These are phyloP conservation scores for Murraya koenigii DNA, from an alignment of 345 rosid species.

Conservation along the genomic window DNA sequence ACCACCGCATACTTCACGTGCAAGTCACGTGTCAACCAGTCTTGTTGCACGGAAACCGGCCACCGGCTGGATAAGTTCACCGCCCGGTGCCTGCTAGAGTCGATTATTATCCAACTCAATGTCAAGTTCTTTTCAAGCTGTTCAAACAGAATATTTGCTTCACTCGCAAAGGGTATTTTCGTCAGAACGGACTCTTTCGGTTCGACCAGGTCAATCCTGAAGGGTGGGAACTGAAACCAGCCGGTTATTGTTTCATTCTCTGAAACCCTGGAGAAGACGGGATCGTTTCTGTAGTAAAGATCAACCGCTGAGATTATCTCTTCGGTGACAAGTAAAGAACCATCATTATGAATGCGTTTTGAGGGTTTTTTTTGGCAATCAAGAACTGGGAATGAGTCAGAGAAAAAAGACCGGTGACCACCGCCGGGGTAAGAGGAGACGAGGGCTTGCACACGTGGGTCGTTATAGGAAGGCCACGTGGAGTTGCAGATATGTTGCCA, in stretches of 20 bases:
- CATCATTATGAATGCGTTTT: not conserved
- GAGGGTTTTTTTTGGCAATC: not conserved
- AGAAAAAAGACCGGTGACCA: conserved; percentile 63
- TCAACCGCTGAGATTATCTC: conserved; percentile 76
- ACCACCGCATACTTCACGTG: conserved; percentile 46
- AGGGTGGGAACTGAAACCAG: conserved; percentile 60
- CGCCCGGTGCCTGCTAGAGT: conserved; percentile 50
- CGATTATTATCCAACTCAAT: conserved; percentile 67
- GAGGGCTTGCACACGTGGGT: conserved; percentile 34
- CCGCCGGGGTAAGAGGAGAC: conserved; percentile 52
- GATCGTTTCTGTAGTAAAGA: conserved; percentile 38
- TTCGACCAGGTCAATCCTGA: conserved; percentile 59
- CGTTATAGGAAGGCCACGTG: conserved; percentile 59
- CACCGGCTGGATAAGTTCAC: conserved; percentile 54
- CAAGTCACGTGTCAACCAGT: conserved; percentile 70
- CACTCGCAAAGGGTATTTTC: conserved; percentile 12
- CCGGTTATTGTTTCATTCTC: conserved; percentile 40
- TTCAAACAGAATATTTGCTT: conserved; percentile 33
- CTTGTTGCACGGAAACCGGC: conserved; percentile 55
- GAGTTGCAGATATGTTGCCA: conserved; percentile 50
- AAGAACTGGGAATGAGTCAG: conserved; percentile 52
- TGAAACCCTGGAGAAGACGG: conserved; percentile 46
- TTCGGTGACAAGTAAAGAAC: conserved; percentile 5
- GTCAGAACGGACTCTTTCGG: conserved; percentile 42
- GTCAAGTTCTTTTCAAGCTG: conserved; percentile 49